Conservation (phyloP, 1,284 basidiomycete species). For the Ganoderma sinense region DNA sequence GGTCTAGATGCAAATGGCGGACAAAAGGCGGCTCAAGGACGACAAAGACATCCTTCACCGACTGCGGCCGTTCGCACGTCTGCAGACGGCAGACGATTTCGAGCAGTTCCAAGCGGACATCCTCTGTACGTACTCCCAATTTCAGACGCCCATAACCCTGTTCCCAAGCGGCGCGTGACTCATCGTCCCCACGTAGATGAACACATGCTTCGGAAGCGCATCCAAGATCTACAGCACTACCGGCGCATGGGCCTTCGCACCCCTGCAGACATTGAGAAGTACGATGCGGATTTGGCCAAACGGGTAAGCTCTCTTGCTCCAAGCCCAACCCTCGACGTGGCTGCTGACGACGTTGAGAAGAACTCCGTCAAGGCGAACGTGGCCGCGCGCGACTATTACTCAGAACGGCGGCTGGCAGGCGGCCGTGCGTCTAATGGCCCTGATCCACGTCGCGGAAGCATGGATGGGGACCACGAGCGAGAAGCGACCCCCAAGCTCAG, state of each 20-base stretch:
- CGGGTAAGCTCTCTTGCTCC: slow-evolving; percentile 56
- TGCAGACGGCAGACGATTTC: slow-evolving; percentile 94
- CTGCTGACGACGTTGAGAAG: slow-evolving; percentile 31
- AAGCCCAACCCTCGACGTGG: background rate
- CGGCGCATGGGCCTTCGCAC: slow-evolving; percentile 85
- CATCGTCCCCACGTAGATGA: slow-evolving; percentile 65
- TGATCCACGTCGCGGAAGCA: slow-evolving; percentile 59
- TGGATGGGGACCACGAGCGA: slow-evolving; percentile 63
- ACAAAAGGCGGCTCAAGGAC: slow-evolving; percentile 91
- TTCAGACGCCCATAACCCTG: slow-evolving; percentile 37
- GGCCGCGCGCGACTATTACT: slow-evolving; percentile 60
- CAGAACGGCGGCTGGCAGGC: slow-evolving; percentile 56
- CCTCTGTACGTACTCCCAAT: slow-evolving; percentile 62
- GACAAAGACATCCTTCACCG: slow-evolving; percentile 92
- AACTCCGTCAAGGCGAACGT: slow-evolving; percentile 60
- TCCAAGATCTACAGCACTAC: slow-evolving; percentile 90
- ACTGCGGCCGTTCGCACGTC: slow-evolving; percentile 90
- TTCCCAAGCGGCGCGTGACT: background rate
- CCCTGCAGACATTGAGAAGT: slow-evolving; percentile 88
- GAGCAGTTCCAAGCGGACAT: slow-evolving; percentile 91
- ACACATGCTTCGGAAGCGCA: slow-evolving; percentile 83
- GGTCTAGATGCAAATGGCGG: slow-evolving; percentile 85
- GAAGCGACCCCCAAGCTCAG: slow-evolving; percentile 62
- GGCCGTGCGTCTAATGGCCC: slow-evolving; percentile 65
- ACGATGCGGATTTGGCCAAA: slow-evolving; percentile 77